phyloP scores from a whole-genome alignment of 257 asterid genomes.

The Solanum medicagineum region DNA sequence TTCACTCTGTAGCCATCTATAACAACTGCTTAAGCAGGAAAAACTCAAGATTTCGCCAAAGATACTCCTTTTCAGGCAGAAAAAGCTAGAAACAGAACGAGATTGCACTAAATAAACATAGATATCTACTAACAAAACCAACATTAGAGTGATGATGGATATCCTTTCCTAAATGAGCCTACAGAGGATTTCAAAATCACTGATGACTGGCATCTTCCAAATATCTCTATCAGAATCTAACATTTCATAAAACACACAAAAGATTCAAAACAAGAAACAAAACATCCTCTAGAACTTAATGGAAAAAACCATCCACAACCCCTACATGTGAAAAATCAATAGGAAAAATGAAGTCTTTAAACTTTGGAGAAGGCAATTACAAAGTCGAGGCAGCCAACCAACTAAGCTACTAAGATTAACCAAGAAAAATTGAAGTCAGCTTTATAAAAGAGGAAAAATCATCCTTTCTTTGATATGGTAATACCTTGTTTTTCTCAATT shows the following conservation, averaged over 20 bases:
- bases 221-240: background rate
- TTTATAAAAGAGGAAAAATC: background rate
- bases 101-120: background rate
- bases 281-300: background rate
- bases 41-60: background rate
- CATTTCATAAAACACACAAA: background rate
- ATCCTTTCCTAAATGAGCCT: background rate
- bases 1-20: background rate
- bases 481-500: constrained; percentile 90
- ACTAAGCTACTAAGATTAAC: background rate
- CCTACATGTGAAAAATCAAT: background rate
- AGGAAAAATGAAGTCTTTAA: background rate
- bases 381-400: background rate
- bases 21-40: background rate
- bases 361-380: background rate
- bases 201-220: background rate
- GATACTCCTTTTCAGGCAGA: background rate
- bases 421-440: background rate
- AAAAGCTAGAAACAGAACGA: background rate
- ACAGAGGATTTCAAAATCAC: background rate
- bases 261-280: background rate
- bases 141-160: background rate
- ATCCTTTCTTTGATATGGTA: background rate
- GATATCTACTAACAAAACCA: background rate
- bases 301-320: background rate